Evolutionary conservation across 805 yeast genomes (phyloP).

Genomic region (Komagataella pastoris): DNA sequence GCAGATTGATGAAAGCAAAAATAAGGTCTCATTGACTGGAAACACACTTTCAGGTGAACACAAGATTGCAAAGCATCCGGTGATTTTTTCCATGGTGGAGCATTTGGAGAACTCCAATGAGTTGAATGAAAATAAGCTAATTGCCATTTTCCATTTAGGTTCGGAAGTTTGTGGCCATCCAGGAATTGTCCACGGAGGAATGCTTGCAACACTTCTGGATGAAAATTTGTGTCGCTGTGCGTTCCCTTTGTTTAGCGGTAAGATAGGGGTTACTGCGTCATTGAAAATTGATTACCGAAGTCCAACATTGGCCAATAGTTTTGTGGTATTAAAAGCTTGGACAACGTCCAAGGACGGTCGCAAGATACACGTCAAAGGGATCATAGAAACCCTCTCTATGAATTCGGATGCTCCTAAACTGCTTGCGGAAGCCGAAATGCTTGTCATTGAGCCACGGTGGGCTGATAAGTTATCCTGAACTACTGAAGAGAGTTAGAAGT

Average conservation of each 20-base stretch:
- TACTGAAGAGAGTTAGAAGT: not conserved
- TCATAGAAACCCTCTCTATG: not conserved
- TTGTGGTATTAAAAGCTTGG: conserved; percentile 1
- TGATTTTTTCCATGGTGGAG: conserved; percentile 3
- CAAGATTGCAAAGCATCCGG: conserved; percentile 4
- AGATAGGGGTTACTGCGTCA: conserved; percentile 37
- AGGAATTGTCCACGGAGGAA: conserved; percentile 40
- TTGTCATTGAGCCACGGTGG: conserved; percentile 2
- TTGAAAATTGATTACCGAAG: conserved; percentile 25
- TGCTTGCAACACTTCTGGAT: conserved; percentile 37
- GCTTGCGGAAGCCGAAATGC: conserved; percentile 1
- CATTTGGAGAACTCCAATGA: not conserved
- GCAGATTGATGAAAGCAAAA: conserved; percentile 1
- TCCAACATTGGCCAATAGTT: conserved; percentile 7
- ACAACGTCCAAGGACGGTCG: not conserved
- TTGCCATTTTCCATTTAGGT: conserved; percentile 33
- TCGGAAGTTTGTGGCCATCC: conserved; percentile 29
- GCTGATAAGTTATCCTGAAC: not conserved
- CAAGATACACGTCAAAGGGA: conserved; percentile 1
- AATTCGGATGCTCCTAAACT: not conserved
- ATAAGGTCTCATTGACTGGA: conserved; percentile 4
- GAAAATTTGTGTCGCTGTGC: conserved; percentile 40
- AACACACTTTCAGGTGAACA: conserved; percentile 4
- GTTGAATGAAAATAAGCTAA: conserved; percentile 22
- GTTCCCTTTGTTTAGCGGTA: conserved; percentile 29